phyloP scores from a whole-genome alignment of 2,329 filamentous ascomycete species.

The Chaetomiaceae sp. region DNA sequence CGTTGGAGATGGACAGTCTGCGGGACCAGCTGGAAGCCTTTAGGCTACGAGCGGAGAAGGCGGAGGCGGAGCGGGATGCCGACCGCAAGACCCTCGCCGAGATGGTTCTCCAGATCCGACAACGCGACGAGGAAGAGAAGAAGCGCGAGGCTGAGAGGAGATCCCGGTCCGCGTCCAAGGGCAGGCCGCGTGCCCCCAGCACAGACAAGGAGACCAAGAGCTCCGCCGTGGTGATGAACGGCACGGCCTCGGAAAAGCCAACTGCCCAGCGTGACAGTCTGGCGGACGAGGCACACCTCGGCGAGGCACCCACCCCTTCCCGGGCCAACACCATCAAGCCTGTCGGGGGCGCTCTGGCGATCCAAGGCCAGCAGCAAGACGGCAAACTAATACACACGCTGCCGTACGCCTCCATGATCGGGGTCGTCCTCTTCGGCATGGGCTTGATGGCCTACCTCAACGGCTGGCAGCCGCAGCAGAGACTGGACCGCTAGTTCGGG shows the following conservation, averaged over 20 bases:
- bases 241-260: constrained; percentile 20
- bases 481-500: constrained; percentile 30
- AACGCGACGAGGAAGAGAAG: constrained; percentile 53
- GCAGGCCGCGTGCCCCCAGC: constrained; percentile 26
- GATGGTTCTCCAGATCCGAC: constrained; percentile 79
- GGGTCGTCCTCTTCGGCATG: constrained; percentile 75
- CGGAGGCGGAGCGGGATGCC: constrained; percentile 70
- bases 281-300: constrained; percentile 28
- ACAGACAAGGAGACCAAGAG: constrained; percentile 18
- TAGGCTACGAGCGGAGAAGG: constrained; percentile 70
- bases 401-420: constrained; percentile 77
- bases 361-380: constrained; percentile 36
- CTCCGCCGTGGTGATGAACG: constrained; percentile 22
- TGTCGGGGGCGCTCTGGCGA: constrained; percentile 35
- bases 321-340: constrained; percentile 48
- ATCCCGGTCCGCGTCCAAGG: constrained; percentile 35
- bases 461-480: constrained; percentile 60
- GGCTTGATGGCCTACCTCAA: constrained; percentile 84
- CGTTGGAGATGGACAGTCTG: constrained; percentile 74
- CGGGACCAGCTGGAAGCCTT: constrained; percentile 75
- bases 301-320: constrained; percentile 38
- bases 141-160: constrained; percentile 41
- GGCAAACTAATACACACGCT: constrained; percentile 51
- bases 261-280: constrained; percentile 14
- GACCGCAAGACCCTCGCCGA: constrained; percentile 73